Evolutionary conservation across 2,329 filamentous ascomycete genomes (phyloP), one percentile per base, ranked within the genome.

Genomic region (Fusarium temperatum): DNA sequence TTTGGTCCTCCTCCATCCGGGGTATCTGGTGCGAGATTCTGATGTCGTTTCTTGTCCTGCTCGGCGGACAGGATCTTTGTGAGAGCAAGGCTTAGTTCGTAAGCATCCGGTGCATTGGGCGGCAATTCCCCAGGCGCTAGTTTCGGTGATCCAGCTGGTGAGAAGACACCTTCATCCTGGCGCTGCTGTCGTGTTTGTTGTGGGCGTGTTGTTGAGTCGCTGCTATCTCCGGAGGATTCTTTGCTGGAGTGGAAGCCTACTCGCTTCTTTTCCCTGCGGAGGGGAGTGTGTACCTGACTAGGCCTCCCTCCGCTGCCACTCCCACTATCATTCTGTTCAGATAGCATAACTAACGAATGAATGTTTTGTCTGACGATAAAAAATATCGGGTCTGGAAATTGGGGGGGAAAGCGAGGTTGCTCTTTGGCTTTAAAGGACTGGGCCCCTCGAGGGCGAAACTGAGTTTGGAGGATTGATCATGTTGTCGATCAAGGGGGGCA

Each of bases 181-280:
- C 57, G 68, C 15, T 68, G 70, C 22, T 58, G 70, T 39, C 35
- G 59, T 62, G 22, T 13, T 32, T 58, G 71, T 8, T 55, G 59
- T 22, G 62, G 41, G 39, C 11, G 63, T 38, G 47, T 53, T 50
- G 41, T 12, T 1, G 66, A 60, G 18, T 65, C 48, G 39, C 60
- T 67, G 58, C 47, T 66, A 50, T 60, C 67, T n/a, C 61, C 68
- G 20, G 47, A 61, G 47, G 73, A 78, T 48, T 78, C 75, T 57
- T 79, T 80, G 71, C 77, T 81, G 53, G 80, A 76, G 62, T 81
- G 81, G 66, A 81, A 85, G 56, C 80, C 83, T 20, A 85, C 83
- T 48, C 80, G 79, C 79, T 85, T 85, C 80, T 85, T 85, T 57
- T 82, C 81, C 71, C 77, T 84, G 56, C 77, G 80, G 58, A 73